A percentile compares a stretch with the other conserved stretches of the same genome.
Evolutionary conservation across 495 filamentous ascomycete species (phyloP).

Genomic region (Clohesyomyces aquaticus): DNA sequence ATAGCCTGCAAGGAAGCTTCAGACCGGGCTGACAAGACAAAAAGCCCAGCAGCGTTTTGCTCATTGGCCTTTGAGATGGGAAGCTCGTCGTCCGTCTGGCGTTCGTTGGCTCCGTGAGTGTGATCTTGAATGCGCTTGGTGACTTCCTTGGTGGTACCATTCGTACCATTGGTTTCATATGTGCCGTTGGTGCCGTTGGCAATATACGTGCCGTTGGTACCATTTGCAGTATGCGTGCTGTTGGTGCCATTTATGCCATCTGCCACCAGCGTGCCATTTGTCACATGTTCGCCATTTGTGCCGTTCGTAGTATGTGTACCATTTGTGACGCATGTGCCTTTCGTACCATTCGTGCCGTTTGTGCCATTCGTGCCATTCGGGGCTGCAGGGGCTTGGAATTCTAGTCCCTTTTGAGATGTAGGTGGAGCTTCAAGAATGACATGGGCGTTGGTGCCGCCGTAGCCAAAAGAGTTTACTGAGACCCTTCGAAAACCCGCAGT

Average conservation of each 20-base stretch:
- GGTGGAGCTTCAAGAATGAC: no score
- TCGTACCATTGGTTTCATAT: no score
- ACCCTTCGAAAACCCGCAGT: slow-evolving; percentile 28
- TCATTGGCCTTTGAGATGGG: neutral
- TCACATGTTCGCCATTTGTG: neutral
- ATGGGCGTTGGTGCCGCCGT: slow-evolving; percentile 35
- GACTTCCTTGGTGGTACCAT: no score
- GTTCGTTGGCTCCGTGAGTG: no score
- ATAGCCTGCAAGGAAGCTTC: neutral
- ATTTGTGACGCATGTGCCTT: neutral
- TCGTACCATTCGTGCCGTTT: neutral
- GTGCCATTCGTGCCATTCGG: neutral
- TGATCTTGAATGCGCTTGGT: no score
- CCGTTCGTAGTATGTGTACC: neutral
- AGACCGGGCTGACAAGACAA: neutral
- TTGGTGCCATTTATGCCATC: no score
- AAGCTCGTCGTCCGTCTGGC: no score
- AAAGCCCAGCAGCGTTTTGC: neutral
- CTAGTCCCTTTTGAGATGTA: no score
- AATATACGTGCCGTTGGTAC: no score
- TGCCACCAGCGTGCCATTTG: neutral
- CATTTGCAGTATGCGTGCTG: no score
- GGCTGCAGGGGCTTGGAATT: no score
- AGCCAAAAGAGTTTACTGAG: slow-evolving; percentile 32
- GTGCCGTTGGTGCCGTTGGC: no score